phyloP scores from a whole-genome alignment of 345 rosid species.

The Brassica cretica region DNA sequence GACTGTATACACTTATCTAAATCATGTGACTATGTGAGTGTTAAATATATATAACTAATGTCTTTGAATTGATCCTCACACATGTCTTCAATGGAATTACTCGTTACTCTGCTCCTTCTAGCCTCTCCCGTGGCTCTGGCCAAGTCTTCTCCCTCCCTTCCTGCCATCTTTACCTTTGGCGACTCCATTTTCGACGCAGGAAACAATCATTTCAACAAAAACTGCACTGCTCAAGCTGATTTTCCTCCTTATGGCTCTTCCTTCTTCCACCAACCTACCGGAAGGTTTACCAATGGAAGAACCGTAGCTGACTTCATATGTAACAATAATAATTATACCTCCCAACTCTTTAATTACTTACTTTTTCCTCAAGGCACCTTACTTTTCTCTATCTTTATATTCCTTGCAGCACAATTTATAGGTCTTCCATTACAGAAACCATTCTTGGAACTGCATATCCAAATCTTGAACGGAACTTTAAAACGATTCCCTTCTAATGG shows the following conservation, averaged over 20 bases:
- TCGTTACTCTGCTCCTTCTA: slow-evolving; percentile 7
- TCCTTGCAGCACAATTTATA: slow-evolving; percentile 48
- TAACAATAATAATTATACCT: slow-evolving; percentile 33
- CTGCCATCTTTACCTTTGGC: slow-evolving; percentile 61
- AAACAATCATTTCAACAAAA: slow-evolving; percentile 63
- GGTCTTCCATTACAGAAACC: slow-evolving; percentile 57
- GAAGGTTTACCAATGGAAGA: slow-evolving; percentile 75
- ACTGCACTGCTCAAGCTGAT: slow-evolving; percentile 68
- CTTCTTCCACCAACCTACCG: slow-evolving; percentile 66
- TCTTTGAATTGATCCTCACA: background rate
- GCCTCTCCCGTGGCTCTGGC: slow-evolving; percentile 14
- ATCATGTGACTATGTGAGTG: background rate
- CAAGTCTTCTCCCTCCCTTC: slow-evolving; percentile 32
- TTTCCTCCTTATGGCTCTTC: slow-evolving; percentile 73
- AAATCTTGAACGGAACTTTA: slow-evolving; percentile 48
- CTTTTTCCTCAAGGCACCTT: slow-evolving; percentile 27
- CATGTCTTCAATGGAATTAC: slow-evolving; percentile 23
- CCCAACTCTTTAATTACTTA: background rate
- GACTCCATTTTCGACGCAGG: slow-evolving; percentile 73
- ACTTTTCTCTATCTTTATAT: background rate
- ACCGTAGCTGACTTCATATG: slow-evolving; percentile 66
- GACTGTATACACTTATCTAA: background rate
- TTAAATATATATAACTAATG: background rate
- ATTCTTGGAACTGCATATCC: slow-evolving; percentile 45
- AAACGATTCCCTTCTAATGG: slow-evolving; percentile 54